A percentile compares a stretch with the other conserved stretches of the same genome.
Conservation (phyloP, 139 green algal genomes). For the Desmodesmus armatus region DNA sequence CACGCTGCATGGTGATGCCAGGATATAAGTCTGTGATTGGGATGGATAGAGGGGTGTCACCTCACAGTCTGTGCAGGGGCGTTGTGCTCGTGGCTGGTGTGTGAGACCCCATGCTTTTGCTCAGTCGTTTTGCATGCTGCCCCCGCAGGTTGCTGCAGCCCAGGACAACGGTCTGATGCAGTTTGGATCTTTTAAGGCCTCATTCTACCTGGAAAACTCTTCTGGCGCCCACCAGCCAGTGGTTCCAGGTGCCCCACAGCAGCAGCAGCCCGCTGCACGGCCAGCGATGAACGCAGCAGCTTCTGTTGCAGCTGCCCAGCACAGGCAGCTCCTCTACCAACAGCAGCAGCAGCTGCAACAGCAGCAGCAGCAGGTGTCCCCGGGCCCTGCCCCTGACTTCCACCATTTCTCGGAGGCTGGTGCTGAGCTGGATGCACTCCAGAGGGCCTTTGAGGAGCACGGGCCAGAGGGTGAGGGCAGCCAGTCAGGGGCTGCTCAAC, state of each 20-base stretch:
- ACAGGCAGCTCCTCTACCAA: not conserved
- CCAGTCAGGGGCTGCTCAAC: no score
- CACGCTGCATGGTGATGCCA: not conserved
- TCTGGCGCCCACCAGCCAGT: no score
- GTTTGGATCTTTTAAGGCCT: not conserved
- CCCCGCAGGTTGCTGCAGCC: not conserved
- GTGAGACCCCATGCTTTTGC: not conserved
- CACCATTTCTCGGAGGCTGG: not conserved
- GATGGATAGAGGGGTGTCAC: not conserved
- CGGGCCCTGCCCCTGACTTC: not conserved
- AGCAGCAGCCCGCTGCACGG: not conserved
- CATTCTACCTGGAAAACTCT: no score
- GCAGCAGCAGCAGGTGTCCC: not conserved
- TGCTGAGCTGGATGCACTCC: no score
- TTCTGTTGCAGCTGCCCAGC: no score
- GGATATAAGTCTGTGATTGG: not conserved
- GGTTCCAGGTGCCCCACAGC: no score
- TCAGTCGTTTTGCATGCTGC: not conserved
- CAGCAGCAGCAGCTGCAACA: not conserved
- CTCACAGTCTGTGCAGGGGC: not conserved
- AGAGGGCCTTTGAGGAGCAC: no score
- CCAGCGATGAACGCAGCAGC: no score
- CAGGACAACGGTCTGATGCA: not conserved
- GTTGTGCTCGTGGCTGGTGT: no score
- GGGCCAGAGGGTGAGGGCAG: no score